A percentile compares a stretch with the other conserved stretches of the same genome.
These are phyloP conservation scores for Pyricularia grisea DNA, from an alignment of 2,329 filamentous ascomycete species.

Conservation along the genomic window DNA sequence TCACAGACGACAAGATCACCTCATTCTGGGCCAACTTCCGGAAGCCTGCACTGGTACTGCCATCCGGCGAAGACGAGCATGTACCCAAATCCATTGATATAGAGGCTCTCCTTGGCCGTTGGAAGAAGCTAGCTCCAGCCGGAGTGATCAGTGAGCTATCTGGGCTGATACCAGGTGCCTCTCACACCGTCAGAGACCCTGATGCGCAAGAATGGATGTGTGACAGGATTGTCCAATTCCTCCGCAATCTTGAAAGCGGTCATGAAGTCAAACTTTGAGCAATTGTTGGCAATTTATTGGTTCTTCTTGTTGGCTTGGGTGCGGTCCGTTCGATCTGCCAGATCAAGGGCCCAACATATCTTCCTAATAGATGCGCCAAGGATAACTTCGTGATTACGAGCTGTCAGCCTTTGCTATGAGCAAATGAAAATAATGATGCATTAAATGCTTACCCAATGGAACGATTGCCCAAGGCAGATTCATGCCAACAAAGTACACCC, in stretches of 20 bases:
- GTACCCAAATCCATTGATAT: slow-evolving; percentile 52
- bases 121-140: slow-evolving; percentile 34
- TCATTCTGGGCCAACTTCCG: slow-evolving; percentile 57
- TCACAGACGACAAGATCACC: slow-evolving; percentile 45
- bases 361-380: slow-evolving; percentile 6
- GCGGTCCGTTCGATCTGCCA: not conserved
- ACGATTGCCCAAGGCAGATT: slow-evolving; percentile 52
- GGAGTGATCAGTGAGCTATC: slow-evolving; percentile 39
- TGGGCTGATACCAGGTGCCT: slow-evolving; percentile 41
- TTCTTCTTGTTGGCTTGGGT: not conserved
- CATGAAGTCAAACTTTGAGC: not conserved
- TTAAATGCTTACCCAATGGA: slow-evolving; percentile 36
- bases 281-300: too few relatives aligned
- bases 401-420: not conserved
- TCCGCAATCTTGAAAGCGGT: slow-evolving; percentile 16
- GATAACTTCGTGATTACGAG: not conserved
- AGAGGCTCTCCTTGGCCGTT: slow-evolving; percentile 44
- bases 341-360: slow-evolving; percentile 2
- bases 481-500: slow-evolving; percentile 53
- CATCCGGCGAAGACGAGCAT: slow-evolving; percentile 57
- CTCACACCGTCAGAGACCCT: slow-evolving; percentile 37
- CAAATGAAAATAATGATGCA: not conserved
- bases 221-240: slow-evolving; percentile 35
- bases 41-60: slow-evolving; percentile 53
- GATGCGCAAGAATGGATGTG: slow-evolving; percentile 40